Evolutionary conservation across 495 filamentous ascomycete species (phyloP).

Genomic region (Penicillium roqueforti): DNA sequence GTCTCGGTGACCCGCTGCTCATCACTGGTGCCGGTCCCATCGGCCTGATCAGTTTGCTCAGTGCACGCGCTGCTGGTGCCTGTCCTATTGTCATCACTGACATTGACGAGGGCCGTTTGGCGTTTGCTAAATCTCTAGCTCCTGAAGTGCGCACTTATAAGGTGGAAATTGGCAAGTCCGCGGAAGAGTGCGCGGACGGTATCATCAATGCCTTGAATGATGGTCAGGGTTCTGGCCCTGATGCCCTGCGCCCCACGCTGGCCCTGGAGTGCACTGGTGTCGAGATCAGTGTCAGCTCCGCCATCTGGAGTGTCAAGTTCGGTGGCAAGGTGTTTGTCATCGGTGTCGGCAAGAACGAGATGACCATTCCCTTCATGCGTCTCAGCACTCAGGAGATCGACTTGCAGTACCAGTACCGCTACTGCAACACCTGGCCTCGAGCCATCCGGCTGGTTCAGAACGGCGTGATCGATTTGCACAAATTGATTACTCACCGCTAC

Average conservation of each 20-base stretch:
- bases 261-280: constrained; percentile 89
- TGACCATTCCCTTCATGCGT: constrained; percentile 90
- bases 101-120: constrained; percentile 78
- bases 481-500: constrained; percentile 84
- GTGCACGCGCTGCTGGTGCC: constrained; percentile 76
- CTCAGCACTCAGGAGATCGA: constrained; percentile 87
- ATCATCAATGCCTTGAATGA: constrained; percentile 55
- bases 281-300: constrained; percentile 78
- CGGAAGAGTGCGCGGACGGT: constrained; percentile 65
- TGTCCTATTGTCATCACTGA: constrained; percentile 87
- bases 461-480: constrained; percentile 72
- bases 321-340: constrained; percentile 93
- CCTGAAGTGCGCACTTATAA: constrained; percentile 72
- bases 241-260: constrained; percentile 69
- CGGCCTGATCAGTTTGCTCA: constrained; percentile 78
- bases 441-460: constrained; percentile 84
- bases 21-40: constrained; percentile 91
- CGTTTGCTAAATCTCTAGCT: constrained; percentile 75
- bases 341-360: constrained; percentile 90
- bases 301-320: constrained; percentile 85
- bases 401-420: constrained; percentile 92
- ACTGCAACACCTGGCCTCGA: constrained; percentile 90
- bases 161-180: constrained; percentile 58
- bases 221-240: constrained; percentile 47
- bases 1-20: constrained; percentile 75